Percentiles rank a stretch among this genome's conserved stretches.
These are phyloP conservation scores for Irpex rosettiformis DNA, from an alignment of 1,284 basidiomycete genomes.

Conservation along the genomic window DNA sequence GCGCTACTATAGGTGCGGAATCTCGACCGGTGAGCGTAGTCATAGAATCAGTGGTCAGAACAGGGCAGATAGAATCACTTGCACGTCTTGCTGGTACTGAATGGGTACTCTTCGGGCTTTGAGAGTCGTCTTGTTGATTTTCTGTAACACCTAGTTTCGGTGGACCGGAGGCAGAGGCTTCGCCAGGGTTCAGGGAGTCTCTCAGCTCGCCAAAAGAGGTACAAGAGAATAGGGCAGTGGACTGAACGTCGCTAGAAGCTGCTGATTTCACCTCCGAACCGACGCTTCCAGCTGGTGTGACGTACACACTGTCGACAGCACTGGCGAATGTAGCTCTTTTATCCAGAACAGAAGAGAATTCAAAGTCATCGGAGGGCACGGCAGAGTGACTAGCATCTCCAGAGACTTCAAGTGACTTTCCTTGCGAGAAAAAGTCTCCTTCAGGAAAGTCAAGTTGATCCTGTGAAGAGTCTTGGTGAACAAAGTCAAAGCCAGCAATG, in stretches of 20 bases:
- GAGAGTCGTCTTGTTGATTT: background rate
- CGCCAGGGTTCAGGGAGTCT: slow-evolving; percentile 5
- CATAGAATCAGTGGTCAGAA: background rate
- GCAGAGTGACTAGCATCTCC: background rate
- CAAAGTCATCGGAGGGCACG: background rate
- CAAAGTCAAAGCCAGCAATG: slow-evolving; percentile 16
- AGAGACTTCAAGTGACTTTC: background rate
- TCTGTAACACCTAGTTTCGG: background rate
- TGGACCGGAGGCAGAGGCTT: background rate
- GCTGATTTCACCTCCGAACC: slow-evolving; percentile 2
- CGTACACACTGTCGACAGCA: slow-evolving; percentile 6
- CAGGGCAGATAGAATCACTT: background rate
- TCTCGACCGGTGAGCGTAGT: background rate
- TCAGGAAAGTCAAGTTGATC: background rate
- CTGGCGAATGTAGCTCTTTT: background rate
- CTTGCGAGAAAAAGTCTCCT: background rate
- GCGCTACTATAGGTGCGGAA: background rate
- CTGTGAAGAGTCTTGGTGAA: background rate
- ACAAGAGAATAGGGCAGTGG: slow-evolving; percentile 15
- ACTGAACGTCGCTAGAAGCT: slow-evolving; percentile 7
- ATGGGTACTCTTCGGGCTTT: background rate
- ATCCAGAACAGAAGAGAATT: background rate
- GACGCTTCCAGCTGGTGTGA: slow-evolving; percentile 6
- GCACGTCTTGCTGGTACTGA: background rate
- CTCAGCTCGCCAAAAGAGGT: slow-evolving; percentile 19